A percentile compares a stretch with the other conserved stretches of the same genome.
These are phyloP conservation scores for Gracilaria caudata DNA, from an alignment of 23 red algal genomes.

Conservation along the genomic window DNA sequence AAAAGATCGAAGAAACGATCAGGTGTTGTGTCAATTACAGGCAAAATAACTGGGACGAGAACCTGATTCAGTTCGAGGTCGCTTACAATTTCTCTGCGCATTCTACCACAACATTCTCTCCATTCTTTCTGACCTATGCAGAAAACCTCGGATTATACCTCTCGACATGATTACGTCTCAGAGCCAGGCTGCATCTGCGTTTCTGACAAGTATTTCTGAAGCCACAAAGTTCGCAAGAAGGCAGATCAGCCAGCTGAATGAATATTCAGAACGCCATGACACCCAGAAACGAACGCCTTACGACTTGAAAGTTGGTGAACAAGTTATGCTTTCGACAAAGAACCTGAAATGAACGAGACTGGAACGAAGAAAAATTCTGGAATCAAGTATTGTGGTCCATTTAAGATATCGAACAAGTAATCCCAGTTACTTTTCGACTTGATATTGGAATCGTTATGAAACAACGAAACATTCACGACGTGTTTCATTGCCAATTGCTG, in stretches of 20 bases:
- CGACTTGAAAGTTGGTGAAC: neutral
- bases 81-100: conserved; percentile 16
- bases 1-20: conserved; percentile 28
- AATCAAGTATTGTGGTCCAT: conserved; percentile 12
- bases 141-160: neutral
- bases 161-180: neutral
- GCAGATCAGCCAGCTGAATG: neutral
- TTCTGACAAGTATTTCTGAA: conserved; percentile 12
- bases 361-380: neutral
- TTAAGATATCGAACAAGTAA: conserved; percentile 29
- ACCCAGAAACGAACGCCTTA: neutral
- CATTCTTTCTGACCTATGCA: conserved; percentile 36
- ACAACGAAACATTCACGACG: conserved; percentile 10
- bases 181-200: neutral
- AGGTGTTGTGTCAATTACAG: conserved; percentile 7
- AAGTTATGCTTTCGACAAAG: conserved; percentile 17
- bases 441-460: neutral
- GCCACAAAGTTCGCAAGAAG: neutral
- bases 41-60: conserved; percentile 36
- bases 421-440: conserved; percentile 13
- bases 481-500: conserved; percentile 3
- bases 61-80: conserved; percentile 19
- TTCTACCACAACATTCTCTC: conserved; percentile 3
- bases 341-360: neutral
- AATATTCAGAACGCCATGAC: neutral